These are phyloP conservation scores for Thinopyrum elongatum DNA, from an alignment of 176 grass and related monocot species.

Conservation along the genomic window DNA sequence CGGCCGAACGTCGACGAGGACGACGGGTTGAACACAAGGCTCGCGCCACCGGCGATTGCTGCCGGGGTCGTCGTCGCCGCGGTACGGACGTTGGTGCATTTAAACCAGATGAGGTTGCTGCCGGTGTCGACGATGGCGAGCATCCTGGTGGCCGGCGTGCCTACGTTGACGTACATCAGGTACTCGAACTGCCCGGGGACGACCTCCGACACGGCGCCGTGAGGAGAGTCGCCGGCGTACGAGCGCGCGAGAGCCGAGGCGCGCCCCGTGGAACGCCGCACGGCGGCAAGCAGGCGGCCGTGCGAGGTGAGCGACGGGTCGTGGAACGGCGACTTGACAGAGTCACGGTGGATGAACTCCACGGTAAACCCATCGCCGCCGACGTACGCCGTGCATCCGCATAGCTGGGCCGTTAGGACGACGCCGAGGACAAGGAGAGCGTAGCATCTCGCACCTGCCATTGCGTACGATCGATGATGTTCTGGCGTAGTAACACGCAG, in stretches of 20 bases:
- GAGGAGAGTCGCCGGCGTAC: neutral
- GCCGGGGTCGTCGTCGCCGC: neutral
- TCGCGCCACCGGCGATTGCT: too few relatives aligned
- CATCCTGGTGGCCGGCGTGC: constrained; percentile 34
- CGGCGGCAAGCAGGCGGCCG: constrained; percentile 35
- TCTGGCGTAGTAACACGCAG: neutral
- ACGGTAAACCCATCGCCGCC: constrained; percentile 35
- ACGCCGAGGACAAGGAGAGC: neutral
- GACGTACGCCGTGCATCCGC: neutral
- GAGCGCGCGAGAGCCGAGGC: neutral
- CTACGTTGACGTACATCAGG: constrained; percentile 41
- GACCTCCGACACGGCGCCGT: constrained; percentile 33
- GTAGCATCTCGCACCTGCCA: constrained; percentile 15
- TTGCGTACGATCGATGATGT: neutral
- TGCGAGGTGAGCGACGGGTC: neutral
- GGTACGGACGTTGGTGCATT: constrained; percentile 14
- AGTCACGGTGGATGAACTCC: constrained; percentile 69
- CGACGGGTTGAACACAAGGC: constrained; percentile 25
- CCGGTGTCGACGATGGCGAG: constrained; percentile 59
- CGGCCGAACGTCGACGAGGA: constrained; percentile 39
- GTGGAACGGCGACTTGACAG: constrained; percentile 35
- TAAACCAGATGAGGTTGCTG: constrained; percentile 60
- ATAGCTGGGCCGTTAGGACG: neutral
- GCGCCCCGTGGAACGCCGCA: constrained; percentile 23
- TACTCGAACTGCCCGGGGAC: constrained; percentile 47